Percentiles rank a stretch among this genome's conserved stretches.
Conservation (phyloP, 2,329 filamentous ascomycete genomes). For the Sphaceloma murrayae region DNA sequence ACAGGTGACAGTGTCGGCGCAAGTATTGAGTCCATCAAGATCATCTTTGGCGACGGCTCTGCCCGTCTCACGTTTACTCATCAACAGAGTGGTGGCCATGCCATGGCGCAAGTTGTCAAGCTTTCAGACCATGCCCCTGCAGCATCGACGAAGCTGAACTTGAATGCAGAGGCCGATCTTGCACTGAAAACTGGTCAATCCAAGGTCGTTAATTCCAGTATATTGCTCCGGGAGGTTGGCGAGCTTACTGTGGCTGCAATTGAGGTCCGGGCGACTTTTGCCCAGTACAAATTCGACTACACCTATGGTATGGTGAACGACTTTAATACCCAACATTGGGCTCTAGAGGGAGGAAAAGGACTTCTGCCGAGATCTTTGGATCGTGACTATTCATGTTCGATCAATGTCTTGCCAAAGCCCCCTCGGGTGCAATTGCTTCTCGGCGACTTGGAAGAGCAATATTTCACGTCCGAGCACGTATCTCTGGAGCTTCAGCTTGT, state of each 20-base stretch:
- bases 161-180: neutral
- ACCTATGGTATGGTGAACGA: conserved; percentile 21
- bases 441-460: conserved; percentile 54
- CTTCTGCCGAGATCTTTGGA: conserved; percentile 33
- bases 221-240: conserved; percentile 5
- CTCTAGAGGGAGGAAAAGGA: conserved; percentile 28
- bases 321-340: conserved; percentile 18
- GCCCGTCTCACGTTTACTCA: conserved; percentile 15
- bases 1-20: neutral
- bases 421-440: conserved; percentile 77
- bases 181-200: neutral
- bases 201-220: conserved; percentile 3
- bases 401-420: conserved; percentile 75
- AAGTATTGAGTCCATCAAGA: neutral
- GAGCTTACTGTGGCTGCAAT: conserved; percentile 5
- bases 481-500: conserved; percentile 57
- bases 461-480: conserved; percentile 77
- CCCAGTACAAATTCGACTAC: conserved; percentile 17
- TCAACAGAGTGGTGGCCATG: neutral
- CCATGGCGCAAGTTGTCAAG: too few species aligned
- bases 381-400: conserved; percentile 42
- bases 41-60: conserved; percentile 13
- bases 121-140: conserved; percentile 14
- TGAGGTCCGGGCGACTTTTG: neutral
- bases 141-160: neutral